Evolutionary conservation across 768 basidiomycete species (phyloP).

Genomic region (Boletus vermiculosoides): DNA sequence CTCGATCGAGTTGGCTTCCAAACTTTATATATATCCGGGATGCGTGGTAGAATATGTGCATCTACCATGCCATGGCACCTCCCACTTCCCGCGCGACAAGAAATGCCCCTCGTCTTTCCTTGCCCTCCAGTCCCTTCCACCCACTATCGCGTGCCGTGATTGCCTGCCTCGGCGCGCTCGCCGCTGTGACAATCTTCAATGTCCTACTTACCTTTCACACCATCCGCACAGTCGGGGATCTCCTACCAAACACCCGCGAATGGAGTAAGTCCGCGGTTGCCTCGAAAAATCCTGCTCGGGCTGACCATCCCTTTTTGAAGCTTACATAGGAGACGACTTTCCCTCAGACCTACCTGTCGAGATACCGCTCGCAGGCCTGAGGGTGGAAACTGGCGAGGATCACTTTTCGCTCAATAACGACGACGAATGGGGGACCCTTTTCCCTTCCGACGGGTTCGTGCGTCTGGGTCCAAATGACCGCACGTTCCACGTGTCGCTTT

Average conservation of each 20-base stretch:
- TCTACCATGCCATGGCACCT: slow-evolving; percentile 6
- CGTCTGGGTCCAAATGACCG: slow-evolving; percentile 35
- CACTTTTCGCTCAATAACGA: slow-evolving; percentile 35
- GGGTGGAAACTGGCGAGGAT: slow-evolving; percentile 22
- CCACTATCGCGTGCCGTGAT: neutral
- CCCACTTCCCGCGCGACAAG: neutral
- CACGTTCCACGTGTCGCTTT: slow-evolving; percentile 38
- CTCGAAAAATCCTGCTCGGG: neutral
- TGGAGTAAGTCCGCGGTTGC: slow-evolving; percentile 19
- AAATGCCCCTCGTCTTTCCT: neutral
- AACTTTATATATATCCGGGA: slow-evolving; percentile 10
- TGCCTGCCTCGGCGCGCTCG: slow-evolving; percentile 21
- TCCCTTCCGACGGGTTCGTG: slow-evolving; percentile 34
- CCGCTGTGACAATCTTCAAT: slow-evolving; percentile 24
- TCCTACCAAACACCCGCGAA: slow-evolving; percentile 16
- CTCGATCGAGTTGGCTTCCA: neutral
- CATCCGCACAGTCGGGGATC: slow-evolving; percentile 11
- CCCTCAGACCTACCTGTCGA: slow-evolving; percentile 33
- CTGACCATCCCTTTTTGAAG: slow-evolving; percentile 1
- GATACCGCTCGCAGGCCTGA: slow-evolving; percentile 30
- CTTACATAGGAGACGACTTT: slow-evolving; percentile 31
- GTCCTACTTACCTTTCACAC: slow-evolving; percentile 20
- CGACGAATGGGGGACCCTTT: slow-evolving; percentile 37
- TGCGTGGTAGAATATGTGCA: neutral
- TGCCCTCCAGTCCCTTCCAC: neutral